These are phyloP conservation scores for Leishmania major DNA, from an alignment of 208 protist species.

Conservation along the genomic window DNA sequence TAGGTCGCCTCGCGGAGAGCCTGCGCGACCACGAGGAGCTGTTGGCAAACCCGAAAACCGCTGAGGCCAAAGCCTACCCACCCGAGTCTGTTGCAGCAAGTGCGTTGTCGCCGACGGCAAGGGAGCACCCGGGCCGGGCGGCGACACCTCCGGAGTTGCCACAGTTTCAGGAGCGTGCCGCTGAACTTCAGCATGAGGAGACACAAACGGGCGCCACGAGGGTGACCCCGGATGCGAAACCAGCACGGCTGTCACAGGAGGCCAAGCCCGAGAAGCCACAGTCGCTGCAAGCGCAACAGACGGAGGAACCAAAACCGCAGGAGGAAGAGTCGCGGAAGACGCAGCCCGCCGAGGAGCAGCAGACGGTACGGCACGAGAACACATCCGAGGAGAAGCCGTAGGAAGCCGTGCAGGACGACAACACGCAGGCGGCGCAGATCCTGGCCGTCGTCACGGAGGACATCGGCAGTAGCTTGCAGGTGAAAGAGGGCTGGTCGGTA, in stretches of 20 bases:
- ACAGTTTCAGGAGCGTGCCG: neutral
- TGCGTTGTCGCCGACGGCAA: conserved; percentile 5
- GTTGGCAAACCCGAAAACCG: conserved; percentile 37
- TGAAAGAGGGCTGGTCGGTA: conserved; percentile 49
- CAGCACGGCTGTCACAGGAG: neutral
- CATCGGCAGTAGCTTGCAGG: conserved; percentile 22
- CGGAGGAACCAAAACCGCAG: neutral
- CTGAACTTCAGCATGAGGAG: neutral
- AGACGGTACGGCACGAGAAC: neutral
- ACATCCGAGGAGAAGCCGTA: no score
- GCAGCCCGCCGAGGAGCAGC: neutral
- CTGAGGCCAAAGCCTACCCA: conserved; percentile 39
- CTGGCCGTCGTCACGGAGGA: conserved; percentile 55
- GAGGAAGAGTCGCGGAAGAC: neutral
- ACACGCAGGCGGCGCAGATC: conserved; percentile 14
- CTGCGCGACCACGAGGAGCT: conserved; percentile 46
- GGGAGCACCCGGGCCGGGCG: neutral
- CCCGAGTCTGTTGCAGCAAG: neutral
- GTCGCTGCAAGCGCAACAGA: conserved; percentile 6
- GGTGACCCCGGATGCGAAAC: neutral
- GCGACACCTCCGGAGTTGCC: neutral
- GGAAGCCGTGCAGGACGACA: neutral
- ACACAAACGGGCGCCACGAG: neutral
- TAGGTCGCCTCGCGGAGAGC: conserved; percentile 47
- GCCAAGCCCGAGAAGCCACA: neutral